Evolutionary conservation across 192 early-diverging fungal genomes (phyloP).

Genomic region (Chytriomyces confervae): DNA sequence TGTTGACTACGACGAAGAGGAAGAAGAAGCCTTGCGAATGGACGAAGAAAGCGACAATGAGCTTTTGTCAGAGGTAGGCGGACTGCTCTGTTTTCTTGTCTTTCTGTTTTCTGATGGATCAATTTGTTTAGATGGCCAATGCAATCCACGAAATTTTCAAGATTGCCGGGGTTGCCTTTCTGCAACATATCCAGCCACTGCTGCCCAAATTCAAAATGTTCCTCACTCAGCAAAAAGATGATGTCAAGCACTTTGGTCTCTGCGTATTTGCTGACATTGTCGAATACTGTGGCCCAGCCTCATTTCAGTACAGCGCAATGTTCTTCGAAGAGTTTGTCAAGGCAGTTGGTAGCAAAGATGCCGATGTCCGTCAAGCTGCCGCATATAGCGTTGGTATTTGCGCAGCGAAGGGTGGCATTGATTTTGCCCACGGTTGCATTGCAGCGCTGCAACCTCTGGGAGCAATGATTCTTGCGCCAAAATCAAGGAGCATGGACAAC

Average conservation of each 20-base stretch:
- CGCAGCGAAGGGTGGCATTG: conserved; percentile 85
- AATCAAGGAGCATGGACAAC: conserved; percentile 74
- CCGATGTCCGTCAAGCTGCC: conserved; percentile 91
- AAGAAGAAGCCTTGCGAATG: conserved; percentile 85
- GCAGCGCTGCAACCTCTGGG: conserved; percentile 81
- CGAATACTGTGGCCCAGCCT: conserved; percentile 83
- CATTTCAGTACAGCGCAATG: conserved; percentile 65
- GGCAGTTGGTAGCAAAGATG: conserved; percentile 59
- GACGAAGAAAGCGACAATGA: conserved; percentile 84
- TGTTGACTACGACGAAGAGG: conserved; percentile 89
- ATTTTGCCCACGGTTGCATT: conserved; percentile 74
- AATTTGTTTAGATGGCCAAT: conserved; percentile 62
- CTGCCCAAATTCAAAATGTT: conserved; percentile 71
- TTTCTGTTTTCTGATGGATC: conserved; percentile 11
- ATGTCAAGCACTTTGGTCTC: conserved; percentile 80
- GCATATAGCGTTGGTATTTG: conserved; percentile 94
- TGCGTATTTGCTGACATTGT: conserved; percentile 93
- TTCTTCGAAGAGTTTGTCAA: conserved; percentile 72
- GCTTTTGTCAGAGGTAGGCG: conserved; percentile 72
- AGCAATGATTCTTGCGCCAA: conserved; percentile 66
- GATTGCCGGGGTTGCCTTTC: conserved; percentile 71
- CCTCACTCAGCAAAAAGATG: conserved; percentile 31
- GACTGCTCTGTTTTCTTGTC: background rate
- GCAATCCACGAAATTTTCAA: conserved; percentile 83
- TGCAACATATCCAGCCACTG: conserved; percentile 82